Conservation (phyloP, 2,329 filamentous ascomycete genomes). For the Alternaria sp. region DNA sequence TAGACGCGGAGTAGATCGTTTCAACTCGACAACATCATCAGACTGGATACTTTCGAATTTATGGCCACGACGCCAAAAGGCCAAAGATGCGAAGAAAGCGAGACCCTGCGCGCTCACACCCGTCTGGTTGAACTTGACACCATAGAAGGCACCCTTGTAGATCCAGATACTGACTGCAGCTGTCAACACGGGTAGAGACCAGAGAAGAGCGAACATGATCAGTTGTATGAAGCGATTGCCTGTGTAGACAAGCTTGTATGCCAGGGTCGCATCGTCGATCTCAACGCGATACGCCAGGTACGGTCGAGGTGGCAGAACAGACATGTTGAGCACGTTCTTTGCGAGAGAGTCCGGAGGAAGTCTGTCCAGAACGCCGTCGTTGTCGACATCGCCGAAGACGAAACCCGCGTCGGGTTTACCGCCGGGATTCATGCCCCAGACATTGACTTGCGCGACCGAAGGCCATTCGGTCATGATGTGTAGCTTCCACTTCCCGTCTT, state of each 20-base stretch:
- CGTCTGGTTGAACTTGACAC: not conserved
- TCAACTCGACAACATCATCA: not conserved
- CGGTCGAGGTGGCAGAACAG: not conserved
- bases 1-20: not conserved
- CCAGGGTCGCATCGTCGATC: not conserved
- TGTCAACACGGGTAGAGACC: not conserved
- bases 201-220: not conserved
- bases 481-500: not conserved
- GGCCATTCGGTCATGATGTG: slow-evolving; percentile 50
- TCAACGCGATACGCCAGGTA: not conserved
- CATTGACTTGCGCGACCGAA: not conserved
- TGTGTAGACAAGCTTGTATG: not conserved
- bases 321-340: not conserved
- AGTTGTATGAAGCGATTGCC: not conserved
- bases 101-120: not conserved
- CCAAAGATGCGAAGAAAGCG: not conserved
- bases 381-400: not conserved
- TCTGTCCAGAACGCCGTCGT: not conserved
- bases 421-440: not conserved
- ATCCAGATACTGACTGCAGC: not conserved
- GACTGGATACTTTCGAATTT: not conserved
- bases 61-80: not conserved
- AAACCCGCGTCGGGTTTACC: not conserved
- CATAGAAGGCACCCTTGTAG: not conserved
- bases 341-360: not conserved